These are phyloP conservation scores for Combretum micranthum DNA, from an alignment of 345 rosid genomes.

Conservation along the genomic window DNA sequence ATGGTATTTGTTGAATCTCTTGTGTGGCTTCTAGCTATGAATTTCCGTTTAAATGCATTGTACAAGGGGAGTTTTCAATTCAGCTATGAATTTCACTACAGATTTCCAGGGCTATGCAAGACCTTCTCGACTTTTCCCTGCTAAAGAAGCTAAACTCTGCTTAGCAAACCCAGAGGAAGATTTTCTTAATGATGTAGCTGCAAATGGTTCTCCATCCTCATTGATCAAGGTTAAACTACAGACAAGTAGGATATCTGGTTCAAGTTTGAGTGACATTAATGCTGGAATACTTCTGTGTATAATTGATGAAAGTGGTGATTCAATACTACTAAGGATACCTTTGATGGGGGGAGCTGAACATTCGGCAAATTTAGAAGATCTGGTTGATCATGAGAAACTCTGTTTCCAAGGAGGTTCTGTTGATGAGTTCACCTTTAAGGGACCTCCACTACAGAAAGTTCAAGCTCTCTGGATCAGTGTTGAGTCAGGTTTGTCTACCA, in stretches of 20 bases:
- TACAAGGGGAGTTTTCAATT: too few species aligned
- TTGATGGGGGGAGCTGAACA: conserved; percentile 21
- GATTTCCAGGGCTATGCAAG: conserved; percentile 74
- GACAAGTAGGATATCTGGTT: conserved; percentile 64
- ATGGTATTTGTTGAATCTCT: too few species aligned
- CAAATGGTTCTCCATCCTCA: conserved; percentile 24
- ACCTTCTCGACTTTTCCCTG: conserved; percentile 54
- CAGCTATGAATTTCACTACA: conserved; percentile 7
- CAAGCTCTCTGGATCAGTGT: conserved; percentile 76
- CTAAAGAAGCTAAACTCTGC: conserved; percentile 42
- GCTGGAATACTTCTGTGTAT: conserved; percentile 62
- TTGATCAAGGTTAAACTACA: conserved; percentile 52
- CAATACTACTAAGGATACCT: conserved; percentile 63
- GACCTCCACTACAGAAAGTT: conserved; percentile 41
- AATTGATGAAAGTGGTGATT: conserved; percentile 60
- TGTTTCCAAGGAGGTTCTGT: conserved; percentile 68
- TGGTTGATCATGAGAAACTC: conserved; percentile 23
- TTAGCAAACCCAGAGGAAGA: conserved; percentile 18
- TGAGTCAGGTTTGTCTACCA: conserved; percentile 59
- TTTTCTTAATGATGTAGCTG: conserved; percentile 11
- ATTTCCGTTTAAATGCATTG: too few species aligned
- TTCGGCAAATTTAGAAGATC: conserved; percentile 21
- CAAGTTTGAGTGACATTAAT: conserved; percentile 52
- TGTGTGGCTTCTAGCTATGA: too few species aligned
- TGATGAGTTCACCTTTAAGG: conserved; percentile 66